Evolutionary conservation across 306 rosid genomes (phyloP).

Genomic region (Dicorynia guianensis): DNA sequence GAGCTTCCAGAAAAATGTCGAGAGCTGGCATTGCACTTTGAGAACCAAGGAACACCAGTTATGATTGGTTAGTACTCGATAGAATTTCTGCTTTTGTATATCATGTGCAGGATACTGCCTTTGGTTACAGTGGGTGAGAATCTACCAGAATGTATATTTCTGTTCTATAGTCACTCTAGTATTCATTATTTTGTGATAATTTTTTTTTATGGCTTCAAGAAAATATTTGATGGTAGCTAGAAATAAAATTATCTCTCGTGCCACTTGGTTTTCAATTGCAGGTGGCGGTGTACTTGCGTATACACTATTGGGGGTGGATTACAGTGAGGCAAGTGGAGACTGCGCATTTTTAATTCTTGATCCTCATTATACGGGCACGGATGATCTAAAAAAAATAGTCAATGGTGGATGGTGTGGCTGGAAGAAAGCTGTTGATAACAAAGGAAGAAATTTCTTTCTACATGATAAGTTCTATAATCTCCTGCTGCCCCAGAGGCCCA

Average conservation of each 20-base stretch:
- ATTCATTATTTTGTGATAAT: neutral
- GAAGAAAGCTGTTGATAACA: constrained; percentile 94
- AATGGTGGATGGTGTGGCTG: constrained; percentile 97
- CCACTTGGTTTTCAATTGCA: constrained; percentile 46
- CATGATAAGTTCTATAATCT: constrained; percentile 95
- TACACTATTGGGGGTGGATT: constrained; percentile 94
- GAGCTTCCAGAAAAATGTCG: constrained; percentile 98
- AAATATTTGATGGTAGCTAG: constrained; percentile 17
- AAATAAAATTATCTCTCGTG: constrained; percentile 3
- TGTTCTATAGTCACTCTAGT: constrained; percentile 21
- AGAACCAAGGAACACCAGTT: constrained; percentile 91
- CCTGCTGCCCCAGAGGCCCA: constrained; percentile 91
- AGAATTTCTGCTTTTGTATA: neutral
- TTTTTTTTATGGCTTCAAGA: neutral
- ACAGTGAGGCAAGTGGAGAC: constrained; percentile 87
- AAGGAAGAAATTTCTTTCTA: constrained; percentile 84
- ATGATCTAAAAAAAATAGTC: constrained; percentile 78
- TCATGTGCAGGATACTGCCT: neutral
- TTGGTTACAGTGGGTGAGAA: constrained; percentile 7
- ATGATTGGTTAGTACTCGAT: constrained; percentile 78
- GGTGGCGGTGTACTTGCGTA: constrained; percentile 99
- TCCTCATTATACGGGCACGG: constrained; percentile 93
- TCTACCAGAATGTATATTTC: neutral
- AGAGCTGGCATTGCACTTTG: constrained; percentile 93
- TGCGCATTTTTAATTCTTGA: constrained; percentile 92